These are phyloP conservation scores for Panicum virgatum DNA, from an alignment of 202 grass and related monocot species.

Conservation along the genomic window DNA sequence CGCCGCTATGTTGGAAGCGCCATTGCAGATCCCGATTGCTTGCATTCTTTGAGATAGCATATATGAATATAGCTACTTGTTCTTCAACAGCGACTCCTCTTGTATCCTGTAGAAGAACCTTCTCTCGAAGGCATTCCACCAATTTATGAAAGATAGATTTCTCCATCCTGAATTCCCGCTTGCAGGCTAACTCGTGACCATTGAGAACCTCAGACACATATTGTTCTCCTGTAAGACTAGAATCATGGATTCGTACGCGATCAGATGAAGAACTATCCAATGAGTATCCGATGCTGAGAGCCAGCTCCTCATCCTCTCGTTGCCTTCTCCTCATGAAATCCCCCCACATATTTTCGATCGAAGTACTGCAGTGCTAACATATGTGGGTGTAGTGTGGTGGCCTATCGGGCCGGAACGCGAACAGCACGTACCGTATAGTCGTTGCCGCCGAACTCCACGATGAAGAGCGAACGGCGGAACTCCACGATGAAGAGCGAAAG, in stretches of 20 bases:
- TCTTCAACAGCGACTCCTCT: neutral
- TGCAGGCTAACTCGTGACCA: neutral
- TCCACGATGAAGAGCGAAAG: too few species aligned
- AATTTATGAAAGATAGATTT: neutral
- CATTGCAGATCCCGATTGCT: conserved; percentile 12
- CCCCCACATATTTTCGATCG: too few species aligned
- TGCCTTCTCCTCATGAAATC: too few species aligned
- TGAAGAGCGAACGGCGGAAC: too few species aligned
- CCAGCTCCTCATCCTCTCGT: too few species aligned
- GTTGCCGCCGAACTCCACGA: too few species aligned
- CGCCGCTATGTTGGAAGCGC: neutral
- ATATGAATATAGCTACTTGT: conserved; percentile 14
- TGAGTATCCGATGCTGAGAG: too few species aligned
- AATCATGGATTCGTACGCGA: neutral
- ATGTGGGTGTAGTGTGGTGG: too few species aligned
- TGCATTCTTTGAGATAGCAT: conserved; percentile 1
- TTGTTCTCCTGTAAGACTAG: neutral
- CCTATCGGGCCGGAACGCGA: too few species aligned
- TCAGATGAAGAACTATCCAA: neutral
- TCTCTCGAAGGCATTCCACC: neutral
- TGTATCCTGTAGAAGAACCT: neutral
- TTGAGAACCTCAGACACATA: neutral
- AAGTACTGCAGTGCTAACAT: too few species aligned
- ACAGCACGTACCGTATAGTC: too few species aligned
- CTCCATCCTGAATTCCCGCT: neutral